phyloP scores from a whole-genome alignment of 1,284 basidiomycete species.

The Marasmius sp. region DNA sequence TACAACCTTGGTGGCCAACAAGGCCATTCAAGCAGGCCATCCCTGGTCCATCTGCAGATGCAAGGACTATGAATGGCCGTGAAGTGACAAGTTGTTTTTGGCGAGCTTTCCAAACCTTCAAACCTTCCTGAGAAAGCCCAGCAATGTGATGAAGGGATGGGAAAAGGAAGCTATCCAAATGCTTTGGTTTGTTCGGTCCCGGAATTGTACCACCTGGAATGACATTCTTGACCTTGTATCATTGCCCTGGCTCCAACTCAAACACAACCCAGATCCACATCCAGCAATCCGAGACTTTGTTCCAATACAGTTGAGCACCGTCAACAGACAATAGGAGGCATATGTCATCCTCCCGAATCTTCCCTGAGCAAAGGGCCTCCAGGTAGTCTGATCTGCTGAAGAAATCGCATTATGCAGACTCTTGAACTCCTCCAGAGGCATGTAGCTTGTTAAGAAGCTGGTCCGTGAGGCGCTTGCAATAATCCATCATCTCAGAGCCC shows the following conservation, averaged over 20 bases:
- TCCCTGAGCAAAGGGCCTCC: no score
- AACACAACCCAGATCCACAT: constrained; percentile 22
- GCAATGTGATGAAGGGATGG: constrained; percentile 24
- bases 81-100: no score
- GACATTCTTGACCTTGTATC: constrained; percentile 23
- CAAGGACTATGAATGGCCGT: neutral
- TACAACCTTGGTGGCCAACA: constrained; percentile 31
- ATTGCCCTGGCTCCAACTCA: constrained; percentile 17
- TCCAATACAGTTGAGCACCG: constrained; percentile 21
- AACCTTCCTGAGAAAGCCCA: constrained; percentile 21
- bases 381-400: neutral
- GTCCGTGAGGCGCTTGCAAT: neutral
- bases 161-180: constrained; percentile 26
- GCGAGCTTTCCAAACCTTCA: constrained; percentile 11
- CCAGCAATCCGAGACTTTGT: constrained; percentile 21
- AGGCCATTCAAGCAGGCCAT: no score
- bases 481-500: no score
- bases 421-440: neutral
- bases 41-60: no score
- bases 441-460: neutral
- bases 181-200: constrained; percentile 30
- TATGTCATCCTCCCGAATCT: constrained; percentile 13
- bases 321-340: constrained; percentile 20
- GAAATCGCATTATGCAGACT: neutral
- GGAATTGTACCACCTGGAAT: constrained; percentile 26